Conservation (phyloP, 306 rosid genomes). For the Arachis stenosperma region DNA sequence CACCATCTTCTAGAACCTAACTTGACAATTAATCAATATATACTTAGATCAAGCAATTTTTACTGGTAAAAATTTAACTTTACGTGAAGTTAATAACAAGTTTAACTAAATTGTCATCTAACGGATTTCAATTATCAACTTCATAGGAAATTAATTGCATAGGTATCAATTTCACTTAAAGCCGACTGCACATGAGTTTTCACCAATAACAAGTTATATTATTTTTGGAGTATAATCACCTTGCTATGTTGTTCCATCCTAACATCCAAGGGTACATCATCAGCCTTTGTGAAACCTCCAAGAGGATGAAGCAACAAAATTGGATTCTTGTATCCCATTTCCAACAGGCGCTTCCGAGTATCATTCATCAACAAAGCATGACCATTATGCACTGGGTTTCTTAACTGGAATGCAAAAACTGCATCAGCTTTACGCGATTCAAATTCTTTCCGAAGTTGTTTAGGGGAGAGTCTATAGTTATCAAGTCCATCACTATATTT, state of each 20-base stretch:
- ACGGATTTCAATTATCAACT: too few species aligned
- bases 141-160: too few species aligned
- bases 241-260: slow-evolving; percentile 99
- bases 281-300: slow-evolving; percentile 91
- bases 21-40: slow-evolving; percentile 16
- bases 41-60: too few species aligned
- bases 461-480: slow-evolving; percentile 86
- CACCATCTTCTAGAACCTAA: slow-evolving; percentile 94
- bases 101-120: too few species aligned
- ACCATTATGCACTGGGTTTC: slow-evolving; percentile 97
- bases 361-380: slow-evolving; percentile 97
- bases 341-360: slow-evolving; percentile 77
- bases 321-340: slow-evolving; percentile 95
- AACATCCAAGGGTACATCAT: slow-evolving; percentile 96
- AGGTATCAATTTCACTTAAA: too few species aligned
- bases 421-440: slow-evolving; percentile 90
- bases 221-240: slow-evolving; percentile 46
- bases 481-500: slow-evolving; percentile 92
- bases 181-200: too few species aligned
- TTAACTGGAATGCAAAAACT: slow-evolving; percentile 91
- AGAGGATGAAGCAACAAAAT: slow-evolving; percentile 92
- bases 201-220: too few species aligned
- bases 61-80: too few species aligned
- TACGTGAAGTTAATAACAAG: too few species aligned
- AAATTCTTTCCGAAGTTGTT: slow-evolving; percentile 85